Evolutionary conservation across 2,329 filamentous ascomycete species (phyloP), one percentile per base, ranked within the genome.

Genomic region (Alternaria sp.): DNA sequence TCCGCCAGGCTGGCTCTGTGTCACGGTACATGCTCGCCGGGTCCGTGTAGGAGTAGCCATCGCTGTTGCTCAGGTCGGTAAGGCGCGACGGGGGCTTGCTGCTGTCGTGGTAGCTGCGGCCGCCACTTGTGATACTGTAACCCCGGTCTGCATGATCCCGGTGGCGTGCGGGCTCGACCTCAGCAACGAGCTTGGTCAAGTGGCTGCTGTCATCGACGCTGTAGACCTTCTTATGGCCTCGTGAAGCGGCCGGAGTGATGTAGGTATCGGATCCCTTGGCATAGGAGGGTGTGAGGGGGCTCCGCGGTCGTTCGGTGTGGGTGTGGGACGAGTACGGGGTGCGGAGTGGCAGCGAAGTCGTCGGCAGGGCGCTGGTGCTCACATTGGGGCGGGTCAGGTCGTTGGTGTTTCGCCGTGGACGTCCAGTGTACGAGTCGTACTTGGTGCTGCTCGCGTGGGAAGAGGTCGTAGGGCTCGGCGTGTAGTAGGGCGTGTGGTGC

Each of bases 41-140:
- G 66, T 85, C 83, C 2, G 83, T 85, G 74, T 85, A 86, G 4
- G 83, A 84, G 67, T 81, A 85, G 54, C 78, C 79, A 50, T 81
- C 81, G 49, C 83, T 81, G 50, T 83, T 81, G 30, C 70, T 71
- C 43, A 79, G 52, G 44, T 83, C 82, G 44, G 69, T 68, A n/a
- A 70, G 57, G n/a, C 74, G 74, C 9, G 56, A 36, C 11, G 68
- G 62, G 6, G 74, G 69, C 62, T 75, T 75, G 68, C 40, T 75
- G 67, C 32, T 70, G 67, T 30, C 66, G 30, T 64, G 73, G 64
- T 79, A 79, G 56, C 64, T 74, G 54, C 72, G 70, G 26, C 75
- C 72, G 26, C 76, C 74, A 57, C 75, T 78, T 19, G 75, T 76
- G 60, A 72, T 56, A 55, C 64, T 70, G 56, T 77, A 73, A 25